Evolutionary conservation across 805 yeast genomes (phyloP).

Genomic region (Lachancea sp.): DNA sequence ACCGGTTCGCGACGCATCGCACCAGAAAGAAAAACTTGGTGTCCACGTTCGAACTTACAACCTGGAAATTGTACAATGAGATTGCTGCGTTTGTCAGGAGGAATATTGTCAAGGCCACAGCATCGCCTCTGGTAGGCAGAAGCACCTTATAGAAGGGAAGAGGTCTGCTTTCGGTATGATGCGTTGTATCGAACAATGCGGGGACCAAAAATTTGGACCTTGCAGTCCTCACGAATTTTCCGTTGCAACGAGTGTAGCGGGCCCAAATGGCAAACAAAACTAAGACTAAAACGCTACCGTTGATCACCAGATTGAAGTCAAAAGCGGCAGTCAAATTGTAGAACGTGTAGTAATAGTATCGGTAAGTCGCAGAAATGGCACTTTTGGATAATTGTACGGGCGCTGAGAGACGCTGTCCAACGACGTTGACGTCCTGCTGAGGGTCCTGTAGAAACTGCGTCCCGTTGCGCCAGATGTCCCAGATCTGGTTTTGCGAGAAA

Average conservation of each 20-base stretch:
- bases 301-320: conserved; percentile 7
- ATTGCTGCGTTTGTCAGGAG: conserved; percentile 4
- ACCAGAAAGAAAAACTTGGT: conserved; percentile 6
- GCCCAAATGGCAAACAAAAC: conserved; percentile 1
- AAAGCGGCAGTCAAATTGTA: conserved; percentile 9
- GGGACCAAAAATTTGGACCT: conserved; percentile 8
- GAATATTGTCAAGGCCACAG: conserved; percentile 3
- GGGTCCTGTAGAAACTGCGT: conserved; percentile 3
- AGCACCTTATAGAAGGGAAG: conserved; percentile 5
- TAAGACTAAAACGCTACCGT: background rate
- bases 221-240: conserved; percentile 1
- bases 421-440: background rate
- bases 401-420: background rate
- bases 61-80: conserved; percentile 6
- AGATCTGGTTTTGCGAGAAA: background rate
- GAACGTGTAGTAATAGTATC: conserved; percentile 5
- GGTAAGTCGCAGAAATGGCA: conserved; percentile 1
- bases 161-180: conserved; percentile 8
- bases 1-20: conserved; percentile 38
- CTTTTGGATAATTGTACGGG: conserved; percentile 3
- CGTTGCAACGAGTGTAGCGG: conserved; percentile 1
- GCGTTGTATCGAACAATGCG: conserved; percentile 6
- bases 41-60: conserved; percentile 3
- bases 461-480: conserved; percentile 4
- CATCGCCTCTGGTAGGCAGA: conserved; percentile 11